These are phyloP conservation scores for Cystobasidiaceae sp. DNA, from an alignment of 1,284 basidiomycete genomes.

Conservation along the genomic window DNA sequence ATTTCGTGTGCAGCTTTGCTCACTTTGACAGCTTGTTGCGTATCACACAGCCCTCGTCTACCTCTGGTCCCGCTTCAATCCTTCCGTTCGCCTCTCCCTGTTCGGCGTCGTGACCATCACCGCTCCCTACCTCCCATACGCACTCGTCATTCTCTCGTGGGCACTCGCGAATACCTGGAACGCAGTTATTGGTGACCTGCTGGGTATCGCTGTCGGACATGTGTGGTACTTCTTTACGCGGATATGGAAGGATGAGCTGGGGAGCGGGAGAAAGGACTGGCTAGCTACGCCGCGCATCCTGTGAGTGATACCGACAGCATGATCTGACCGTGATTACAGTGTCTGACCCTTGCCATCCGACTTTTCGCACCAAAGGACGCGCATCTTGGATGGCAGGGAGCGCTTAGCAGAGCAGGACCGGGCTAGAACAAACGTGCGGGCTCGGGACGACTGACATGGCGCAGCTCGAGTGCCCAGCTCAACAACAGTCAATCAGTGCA, in stretches of 20 bases:
- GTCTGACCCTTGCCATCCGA: no score
- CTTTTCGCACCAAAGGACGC: background rate
- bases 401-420: constrained; percentile 8
- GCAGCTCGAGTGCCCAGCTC: background rate
- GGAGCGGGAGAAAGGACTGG: constrained; percentile 66
- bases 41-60: constrained; percentile 66
- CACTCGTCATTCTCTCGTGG: constrained; percentile 83
- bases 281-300: constrained; percentile 69
- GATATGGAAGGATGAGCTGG: constrained; percentile 89
- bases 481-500: no score
- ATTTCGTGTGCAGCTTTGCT: no score
- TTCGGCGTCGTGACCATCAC: constrained; percentile 92
- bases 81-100: constrained; percentile 86
- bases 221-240: constrained; percentile 88
- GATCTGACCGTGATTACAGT: no score
- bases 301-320: constrained; percentile 67
- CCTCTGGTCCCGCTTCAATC: constrained; percentile 90
- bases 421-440: no score
- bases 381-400: constrained; percentile 1
- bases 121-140: constrained; percentile 88
- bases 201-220: constrained; percentile 83
- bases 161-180: constrained; percentile 77
- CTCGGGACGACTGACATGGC: background rate
- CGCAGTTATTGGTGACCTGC: constrained; percentile 53
- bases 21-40: background rate